These are phyloP conservation scores for Balakata baccata DNA, from an alignment of 345 rosid genomes.

Conservation along the genomic window DNA sequence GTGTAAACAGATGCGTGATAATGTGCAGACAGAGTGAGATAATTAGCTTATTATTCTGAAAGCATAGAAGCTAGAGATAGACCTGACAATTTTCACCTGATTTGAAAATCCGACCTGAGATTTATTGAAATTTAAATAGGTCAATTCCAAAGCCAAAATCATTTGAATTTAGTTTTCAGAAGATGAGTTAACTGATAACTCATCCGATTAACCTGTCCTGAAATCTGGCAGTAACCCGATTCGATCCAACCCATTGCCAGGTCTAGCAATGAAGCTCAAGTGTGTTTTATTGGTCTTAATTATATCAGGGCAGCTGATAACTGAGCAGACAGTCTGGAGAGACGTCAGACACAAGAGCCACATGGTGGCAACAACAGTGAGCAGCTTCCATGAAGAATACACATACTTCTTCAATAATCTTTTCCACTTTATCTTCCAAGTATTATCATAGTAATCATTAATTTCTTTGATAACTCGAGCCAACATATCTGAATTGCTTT, in stretches of 20 bases:
- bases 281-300: neutral
- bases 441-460: neutral
- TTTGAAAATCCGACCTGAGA: no score
- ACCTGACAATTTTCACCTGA: no score
- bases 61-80: neutral
- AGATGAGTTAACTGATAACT: no score
- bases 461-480: neutral
- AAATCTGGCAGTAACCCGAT: no score
- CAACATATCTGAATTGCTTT: neutral
- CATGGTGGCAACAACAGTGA: neutral
- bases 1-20: no score
- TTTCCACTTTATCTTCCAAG: neutral
- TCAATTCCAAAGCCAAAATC: no score
- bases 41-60: no score
- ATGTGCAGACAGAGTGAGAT: no score
- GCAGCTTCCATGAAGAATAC: slow-evolving; percentile 1
- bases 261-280: neutral
- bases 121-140: no score
- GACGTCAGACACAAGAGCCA: neutral
- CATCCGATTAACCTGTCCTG: no score
- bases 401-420: neutral
- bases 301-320: neutral
- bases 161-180: no score
- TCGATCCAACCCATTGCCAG: no score
- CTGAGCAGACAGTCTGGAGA: slow-evolving; percentile 1